These are phyloP conservation scores for Leccinum pallidistipes DNA, from an alignment of 1,284 basidiomycete species.

Conservation along the genomic window DNA sequence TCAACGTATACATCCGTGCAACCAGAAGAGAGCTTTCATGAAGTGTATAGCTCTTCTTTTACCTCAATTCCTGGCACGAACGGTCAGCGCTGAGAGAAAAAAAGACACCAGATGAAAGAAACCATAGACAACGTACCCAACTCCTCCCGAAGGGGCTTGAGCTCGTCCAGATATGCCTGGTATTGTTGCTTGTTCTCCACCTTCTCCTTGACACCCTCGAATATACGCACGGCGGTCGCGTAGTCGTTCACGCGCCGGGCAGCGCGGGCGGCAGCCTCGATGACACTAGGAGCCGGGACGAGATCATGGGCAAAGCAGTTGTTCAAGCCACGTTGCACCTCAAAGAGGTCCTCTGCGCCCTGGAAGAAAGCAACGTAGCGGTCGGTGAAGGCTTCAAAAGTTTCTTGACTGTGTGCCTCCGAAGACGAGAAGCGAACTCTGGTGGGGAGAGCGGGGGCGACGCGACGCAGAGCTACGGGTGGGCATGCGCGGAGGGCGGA, in stretches of 20 bases:
- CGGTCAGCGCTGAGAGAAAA: neutral
- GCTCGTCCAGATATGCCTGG: constrained; percentile 85
- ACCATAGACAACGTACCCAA: constrained; percentile 63
- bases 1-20: constrained; percentile 14
- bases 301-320: constrained; percentile 99
- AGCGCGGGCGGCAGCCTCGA: constrained; percentile 91
- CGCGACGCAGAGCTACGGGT: constrained; percentile 36
- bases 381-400: constrained; percentile 91
- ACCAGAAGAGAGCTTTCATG: constrained; percentile 22
- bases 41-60: constrained; percentile 47
- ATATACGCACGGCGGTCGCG: constrained; percentile 93
- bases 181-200: constrained; percentile 96
- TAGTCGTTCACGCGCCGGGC: constrained; percentile 95
- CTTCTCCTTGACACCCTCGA: constrained; percentile 92
- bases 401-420: constrained; percentile 76
- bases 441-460: constrained; percentile 48
- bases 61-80: constrained; percentile 38
- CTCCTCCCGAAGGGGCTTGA: constrained; percentile 84
- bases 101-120: neutral
- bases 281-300: constrained; percentile 96
- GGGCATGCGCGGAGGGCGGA: constrained; percentile 57
- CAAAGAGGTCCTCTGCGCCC: constrained; percentile 92
- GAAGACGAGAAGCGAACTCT: constrained; percentile 39
- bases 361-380: constrained; percentile 95
- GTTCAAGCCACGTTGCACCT: constrained; percentile 97